Conservation (phyloP, 768 basidiomycete genomes). For the Boletus vinaceobasis region DNA sequence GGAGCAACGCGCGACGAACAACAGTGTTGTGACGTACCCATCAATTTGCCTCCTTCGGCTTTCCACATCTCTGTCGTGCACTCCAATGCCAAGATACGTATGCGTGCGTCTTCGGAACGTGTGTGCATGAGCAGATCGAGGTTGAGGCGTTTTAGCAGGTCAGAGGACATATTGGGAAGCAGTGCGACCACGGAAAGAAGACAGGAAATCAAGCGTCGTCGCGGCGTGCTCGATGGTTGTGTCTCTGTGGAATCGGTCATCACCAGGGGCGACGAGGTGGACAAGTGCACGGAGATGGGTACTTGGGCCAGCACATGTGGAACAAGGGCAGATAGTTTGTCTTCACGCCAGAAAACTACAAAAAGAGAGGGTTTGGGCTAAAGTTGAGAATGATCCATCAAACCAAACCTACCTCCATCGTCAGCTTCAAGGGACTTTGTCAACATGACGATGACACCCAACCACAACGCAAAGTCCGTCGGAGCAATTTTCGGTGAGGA, state of each 20-base stretch:
- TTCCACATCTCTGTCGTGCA: conserved; percentile 77
- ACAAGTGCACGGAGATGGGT: conserved; percentile 41
- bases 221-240: neutral
- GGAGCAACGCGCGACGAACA: neutral
- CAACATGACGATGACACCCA: conserved; percentile 54
- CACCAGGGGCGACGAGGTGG: neutral
- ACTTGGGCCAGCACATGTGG: conserved; percentile 65
- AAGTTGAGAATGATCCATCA: neutral
- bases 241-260: neutral
- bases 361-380: neutral
- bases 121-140: conserved; percentile 84
- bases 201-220: conserved; percentile 12
- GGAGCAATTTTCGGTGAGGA: conserved; percentile 19
- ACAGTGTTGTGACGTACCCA: conserved; percentile 46
- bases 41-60: conserved; percentile 66
- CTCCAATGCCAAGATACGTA: conserved; percentile 68
- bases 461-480: conserved; percentile 55
- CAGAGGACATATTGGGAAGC: conserved; percentile 19
- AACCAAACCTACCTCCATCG: conserved; percentile 63
- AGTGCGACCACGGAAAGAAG: conserved; percentile 16
- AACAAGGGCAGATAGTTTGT: conserved; percentile 64
- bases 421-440: conserved; percentile 72
- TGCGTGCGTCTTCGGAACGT: conserved; percentile 69
- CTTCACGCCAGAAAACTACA: conserved; percentile 86
- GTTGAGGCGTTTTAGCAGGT: conserved; percentile 76